Evolutionary conservation across 1,284 basidiomycete species (phyloP).

Genomic region (Fistulinella cinereoalba): DNA sequence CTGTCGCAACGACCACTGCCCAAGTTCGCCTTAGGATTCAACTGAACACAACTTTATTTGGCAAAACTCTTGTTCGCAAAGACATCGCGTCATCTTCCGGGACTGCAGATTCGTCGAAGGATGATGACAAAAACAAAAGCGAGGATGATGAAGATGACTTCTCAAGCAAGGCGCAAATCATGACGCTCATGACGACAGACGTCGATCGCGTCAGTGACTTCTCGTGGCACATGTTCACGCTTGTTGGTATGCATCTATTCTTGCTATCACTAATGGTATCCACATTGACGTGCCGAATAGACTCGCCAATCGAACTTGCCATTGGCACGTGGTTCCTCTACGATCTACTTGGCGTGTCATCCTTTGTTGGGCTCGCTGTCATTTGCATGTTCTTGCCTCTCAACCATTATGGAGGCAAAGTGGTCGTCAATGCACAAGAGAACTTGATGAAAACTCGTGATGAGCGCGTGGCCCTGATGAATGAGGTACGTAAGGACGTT

Average conservation of each 20-base stretch:
- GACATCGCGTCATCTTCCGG: constrained; percentile 69
- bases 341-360: constrained; percentile 76
- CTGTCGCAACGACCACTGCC: constrained; percentile 66
- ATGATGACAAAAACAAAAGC: constrained; percentile 28
- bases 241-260: constrained; percentile 46
- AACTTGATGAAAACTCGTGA: constrained; percentile 91
- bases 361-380: constrained; percentile 78
- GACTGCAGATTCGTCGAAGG: constrained; percentile 22
- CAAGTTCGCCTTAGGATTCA: constrained; percentile 76
- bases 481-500: constrained; percentile 54
- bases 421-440: constrained; percentile 82
- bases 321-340: constrained; percentile 83
- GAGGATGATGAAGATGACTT: constrained; percentile 67
- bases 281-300: constrained; percentile 37
- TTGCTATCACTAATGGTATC: constrained; percentile 3
- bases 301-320: constrained; percentile 83
- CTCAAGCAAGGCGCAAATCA: constrained; percentile 84
- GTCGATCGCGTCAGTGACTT: constrained; percentile 88
- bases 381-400: constrained; percentile 83
- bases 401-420: constrained; percentile 84
- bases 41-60: constrained; percentile 83
- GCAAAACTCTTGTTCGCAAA: constrained; percentile 87
- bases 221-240: constrained; percentile 72
- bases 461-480: constrained; percentile 88
- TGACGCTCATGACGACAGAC: constrained; percentile 68